Evolutionary conservation across 768 basidiomycete genomes (phyloP), one percentile per base, ranked within the genome.

Genomic region (Tylopilus cervinicoccineus): DNA sequence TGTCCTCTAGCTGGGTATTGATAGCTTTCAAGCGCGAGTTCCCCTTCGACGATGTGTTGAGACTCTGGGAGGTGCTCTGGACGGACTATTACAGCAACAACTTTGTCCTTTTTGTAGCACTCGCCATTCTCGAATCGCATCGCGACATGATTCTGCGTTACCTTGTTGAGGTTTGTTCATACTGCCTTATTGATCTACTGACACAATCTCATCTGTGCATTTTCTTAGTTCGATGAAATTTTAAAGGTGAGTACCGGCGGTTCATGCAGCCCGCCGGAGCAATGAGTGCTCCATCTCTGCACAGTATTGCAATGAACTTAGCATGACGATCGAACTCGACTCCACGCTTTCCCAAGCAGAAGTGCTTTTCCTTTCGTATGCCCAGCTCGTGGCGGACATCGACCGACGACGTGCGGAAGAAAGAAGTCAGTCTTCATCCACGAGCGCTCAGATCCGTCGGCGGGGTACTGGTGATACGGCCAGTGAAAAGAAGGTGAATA

Each of bases 1-100:
- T 31, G 22, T 38, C 33, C 46, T 17, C 29, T 51, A 92, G 90
- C 38, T 93, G 91, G 91, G 80, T 93, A 13, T 76, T 93, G 38
- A 96, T 97, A 54, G 73, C 86, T 1, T 97, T 96, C 78, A 97
- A 99, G 70, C 87, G 96, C 50, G 96, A 99, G 68, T 97, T 98
- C 66, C 72, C 86, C 5, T 97, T 98, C 67, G 80, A 89, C 27
- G 89, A 96, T 44, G 88, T 98, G 32, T 73, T 95, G 37, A 76
- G 80, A 6, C 70, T 98, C 9, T 99, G 96, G 96, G 96, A 99
- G 66, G 86, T 91, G 16, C 70, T 93, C 17, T 93, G 90, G 90
- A 90, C 91, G 10, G 84, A 94, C 59, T 90, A 89, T 64, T 93
- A 93, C 69, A 89, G 86, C 67, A 81, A 80, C 26, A 72, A 82